Conservation (phyloP, 768 basidiomycete genomes). For the Amanita fuliginea region DNA sequence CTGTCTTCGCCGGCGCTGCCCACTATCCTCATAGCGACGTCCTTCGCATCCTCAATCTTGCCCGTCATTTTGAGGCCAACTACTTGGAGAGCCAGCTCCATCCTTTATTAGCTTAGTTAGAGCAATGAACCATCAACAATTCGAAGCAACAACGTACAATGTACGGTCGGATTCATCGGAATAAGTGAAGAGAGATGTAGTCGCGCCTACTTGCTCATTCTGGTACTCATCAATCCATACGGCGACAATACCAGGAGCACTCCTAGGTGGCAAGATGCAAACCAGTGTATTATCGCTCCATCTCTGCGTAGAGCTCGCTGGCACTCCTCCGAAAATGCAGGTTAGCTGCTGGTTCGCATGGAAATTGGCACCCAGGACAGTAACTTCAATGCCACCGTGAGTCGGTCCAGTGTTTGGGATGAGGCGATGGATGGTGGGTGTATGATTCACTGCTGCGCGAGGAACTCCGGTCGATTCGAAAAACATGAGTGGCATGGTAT, state of each 20-base stretch:
- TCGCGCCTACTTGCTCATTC: conserved; percentile 36
- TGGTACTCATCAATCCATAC: conserved; percentile 80
- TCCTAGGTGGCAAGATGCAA: conserved; percentile 78
- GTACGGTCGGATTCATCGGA: conserved; percentile 84
- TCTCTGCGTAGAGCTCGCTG: conserved; percentile 74
- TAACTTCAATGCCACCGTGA: conserved; percentile 90
- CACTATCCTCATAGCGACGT: conserved; percentile 89
- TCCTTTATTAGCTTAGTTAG: conserved; percentile 33
- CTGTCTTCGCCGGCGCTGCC: conserved; percentile 46
- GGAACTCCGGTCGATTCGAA: conserved; percentile 42
- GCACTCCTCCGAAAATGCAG: conserved; percentile 77
- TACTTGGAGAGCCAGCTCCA: conserved; percentile 93
- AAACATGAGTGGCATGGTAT: conserved; percentile 49
- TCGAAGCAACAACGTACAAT: conserved; percentile 39
- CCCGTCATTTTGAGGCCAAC: conserved; percentile 97
- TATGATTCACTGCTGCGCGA: conserved; percentile 34
- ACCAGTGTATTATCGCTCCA: conserved; percentile 94
- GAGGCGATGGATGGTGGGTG: conserved; percentile 74
- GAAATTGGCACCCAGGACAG: conserved; percentile 87
- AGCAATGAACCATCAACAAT: background rate
- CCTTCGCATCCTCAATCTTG: conserved; percentile 86
- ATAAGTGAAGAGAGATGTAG: conserved; percentile 75
- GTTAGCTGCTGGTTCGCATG: conserved; percentile 58
- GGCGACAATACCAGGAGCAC: conserved; percentile 73
- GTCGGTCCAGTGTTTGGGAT: conserved; percentile 82